A percentile compares a stretch with the other conserved stretches of the same genome.
Conservation (phyloP, 352 stramenopile species). For the Albugo laibachii region DNA sequence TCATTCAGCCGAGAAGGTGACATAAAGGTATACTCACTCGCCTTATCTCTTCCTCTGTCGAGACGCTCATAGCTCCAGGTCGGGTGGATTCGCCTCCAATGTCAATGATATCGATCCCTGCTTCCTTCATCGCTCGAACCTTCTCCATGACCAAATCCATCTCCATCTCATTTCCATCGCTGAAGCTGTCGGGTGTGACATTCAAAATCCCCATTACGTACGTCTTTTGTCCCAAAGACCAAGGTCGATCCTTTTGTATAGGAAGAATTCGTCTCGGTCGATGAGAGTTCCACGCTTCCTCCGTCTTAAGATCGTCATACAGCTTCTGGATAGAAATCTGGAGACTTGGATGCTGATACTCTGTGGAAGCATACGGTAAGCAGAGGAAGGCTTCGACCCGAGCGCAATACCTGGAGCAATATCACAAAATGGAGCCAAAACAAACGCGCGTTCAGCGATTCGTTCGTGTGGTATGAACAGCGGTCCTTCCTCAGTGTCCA, state of each 20-base stretch:
- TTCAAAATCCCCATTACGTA: constrained; percentile 98
- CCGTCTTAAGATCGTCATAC: constrained; percentile 17
- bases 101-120: constrained; percentile 91
- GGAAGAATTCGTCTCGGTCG: constrained; percentile 22
- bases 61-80: constrained; percentile 83
- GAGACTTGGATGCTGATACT: constrained; percentile 56
- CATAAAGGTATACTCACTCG: constrained; percentile 17
- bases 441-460: constrained; percentile 92
- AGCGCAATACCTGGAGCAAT: constrained; percentile 35
- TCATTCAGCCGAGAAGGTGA: not conserved
- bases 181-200: constrained; percentile 98
- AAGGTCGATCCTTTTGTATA: constrained; percentile 18
- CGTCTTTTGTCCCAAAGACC: constrained; percentile 35
- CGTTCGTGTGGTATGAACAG: constrained; percentile 89
- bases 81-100: constrained; percentile 97
- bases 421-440: constrained; percentile 89
- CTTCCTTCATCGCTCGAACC: constrained; percentile 72
- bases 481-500: constrained; percentile 31
- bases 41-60: constrained; percentile 77
- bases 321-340: constrained; percentile 57
- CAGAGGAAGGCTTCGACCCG: not conserved
- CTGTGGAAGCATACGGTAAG: constrained; percentile 7
- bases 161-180: constrained; percentile 72
- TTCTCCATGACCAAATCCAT: constrained; percentile 38
- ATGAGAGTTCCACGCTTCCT: not conserved